A percentile compares a stretch with the other conserved stretches of the same genome.
phyloP scores from a whole-genome alignment of 352 stramenopile species.

The Globisporangium acanthophoron region DNA sequence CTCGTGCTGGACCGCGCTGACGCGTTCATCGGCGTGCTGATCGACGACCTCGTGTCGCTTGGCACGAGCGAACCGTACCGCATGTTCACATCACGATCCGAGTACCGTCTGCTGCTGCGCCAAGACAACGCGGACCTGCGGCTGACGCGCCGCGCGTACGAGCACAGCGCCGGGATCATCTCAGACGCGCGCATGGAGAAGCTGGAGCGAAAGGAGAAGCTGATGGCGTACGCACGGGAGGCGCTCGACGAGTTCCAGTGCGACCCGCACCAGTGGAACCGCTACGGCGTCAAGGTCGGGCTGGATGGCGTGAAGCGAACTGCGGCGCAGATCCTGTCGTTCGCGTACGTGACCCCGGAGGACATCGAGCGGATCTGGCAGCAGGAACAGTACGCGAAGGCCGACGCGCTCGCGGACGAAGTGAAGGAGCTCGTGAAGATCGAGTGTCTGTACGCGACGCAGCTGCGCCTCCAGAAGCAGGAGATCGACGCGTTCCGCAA shows the following conservation, averaged over 20 bases:
- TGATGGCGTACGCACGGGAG: slow-evolving; percentile 47
- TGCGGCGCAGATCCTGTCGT: slow-evolving; percentile 70
- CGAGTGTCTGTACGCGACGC: slow-evolving; percentile 92
- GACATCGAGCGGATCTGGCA: slow-evolving; percentile 64
- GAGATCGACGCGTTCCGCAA: slow-evolving; percentile 96
- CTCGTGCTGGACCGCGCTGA: slow-evolving; percentile 93
- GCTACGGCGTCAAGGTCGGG: slow-evolving; percentile 71
- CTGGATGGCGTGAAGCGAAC: slow-evolving; percentile 77
- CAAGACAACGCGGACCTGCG: slow-evolving; percentile 97
- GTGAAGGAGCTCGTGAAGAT: slow-evolving; percentile 64
- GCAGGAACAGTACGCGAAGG: slow-evolving; percentile 37
- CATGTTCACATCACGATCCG: slow-evolving; percentile 98
- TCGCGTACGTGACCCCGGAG: slow-evolving; percentile 46
- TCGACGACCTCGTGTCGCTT: slow-evolving; percentile 97
- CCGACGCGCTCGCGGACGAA: slow-evolving; percentile 34
- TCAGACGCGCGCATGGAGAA: slow-evolving; percentile 61
- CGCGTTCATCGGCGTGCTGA: slow-evolving; percentile 97
- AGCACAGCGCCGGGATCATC: slow-evolving; percentile 77
- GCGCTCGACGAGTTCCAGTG: slow-evolving; percentile 55
- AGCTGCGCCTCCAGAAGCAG: slow-evolving; percentile 91
- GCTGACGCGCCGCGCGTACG: slow-evolving; percentile 91
- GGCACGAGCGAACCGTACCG: slow-evolving; percentile 97
- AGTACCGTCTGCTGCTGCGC: slow-evolving; percentile 86
- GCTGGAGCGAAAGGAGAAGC: slow-evolving; percentile 82
- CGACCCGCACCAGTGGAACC: slow-evolving; percentile 79